Percentiles rank a stretch among this genome's conserved stretches.
Conservation (phyloP, 163 green algal species). For the Chlamydomonas reinhardtii region DNA sequence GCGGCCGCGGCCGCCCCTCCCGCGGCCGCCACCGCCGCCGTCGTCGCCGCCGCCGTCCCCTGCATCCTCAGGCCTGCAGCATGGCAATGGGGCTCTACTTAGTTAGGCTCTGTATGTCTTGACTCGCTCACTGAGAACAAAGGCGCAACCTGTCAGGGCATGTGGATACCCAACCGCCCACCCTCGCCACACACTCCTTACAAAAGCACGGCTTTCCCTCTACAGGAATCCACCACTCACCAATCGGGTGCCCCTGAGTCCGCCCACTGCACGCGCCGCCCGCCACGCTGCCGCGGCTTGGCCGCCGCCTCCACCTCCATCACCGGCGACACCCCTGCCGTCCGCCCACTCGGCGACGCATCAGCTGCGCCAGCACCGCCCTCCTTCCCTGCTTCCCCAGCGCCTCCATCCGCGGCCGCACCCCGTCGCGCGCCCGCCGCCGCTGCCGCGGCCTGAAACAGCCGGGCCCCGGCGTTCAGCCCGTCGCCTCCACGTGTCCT, state of each 20-base stretch:
- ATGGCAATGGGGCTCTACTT: too few species aligned
- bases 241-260: not conserved
- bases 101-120: too few species aligned
- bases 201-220: too few species aligned
- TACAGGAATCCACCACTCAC: too few species aligned
- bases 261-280: slow-evolving; percentile 42
- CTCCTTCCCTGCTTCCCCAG: not conserved
- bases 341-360: not conserved
- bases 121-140: too few species aligned
- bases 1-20: not conserved
- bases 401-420: not conserved
- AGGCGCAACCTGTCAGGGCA: too few species aligned
- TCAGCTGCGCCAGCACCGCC: not conserved
- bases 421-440: not conserved
- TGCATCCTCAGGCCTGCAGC: too few species aligned
- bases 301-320: too few species aligned
- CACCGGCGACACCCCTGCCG: not conserved
- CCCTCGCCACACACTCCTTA: too few species aligned
- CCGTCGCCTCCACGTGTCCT: too few species aligned
- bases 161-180: too few species aligned
- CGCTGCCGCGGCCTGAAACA: not conserved
- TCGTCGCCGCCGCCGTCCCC: not conserved
- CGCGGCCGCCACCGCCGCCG: not conserved
- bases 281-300: slow-evolving; percentile 10
- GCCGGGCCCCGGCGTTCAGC: too few species aligned